Evolutionary conservation across 441 rosid genomes (phyloP), one percentile per base, ranked within the genome.

Genomic region (Iberis amara): DNA sequence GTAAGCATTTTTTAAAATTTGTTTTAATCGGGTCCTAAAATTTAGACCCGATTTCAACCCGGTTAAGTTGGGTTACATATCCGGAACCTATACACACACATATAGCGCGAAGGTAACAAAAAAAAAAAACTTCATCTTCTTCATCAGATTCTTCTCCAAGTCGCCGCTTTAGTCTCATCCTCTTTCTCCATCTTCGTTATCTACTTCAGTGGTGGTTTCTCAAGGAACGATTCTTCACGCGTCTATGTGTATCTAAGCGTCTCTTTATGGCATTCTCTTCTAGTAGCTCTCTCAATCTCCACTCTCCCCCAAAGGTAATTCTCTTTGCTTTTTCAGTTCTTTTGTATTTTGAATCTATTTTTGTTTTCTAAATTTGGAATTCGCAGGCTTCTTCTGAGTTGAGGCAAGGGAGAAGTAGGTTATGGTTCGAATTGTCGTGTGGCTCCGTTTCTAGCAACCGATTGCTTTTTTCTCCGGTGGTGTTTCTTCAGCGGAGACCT

Each of bases 281-380:
- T 47, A 31, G 55, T 7, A 65, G 60, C 64, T 65, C 60, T 27
- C 66, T 66, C 61, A 42, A 23, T 52, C 69, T 65, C 64, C 58
- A 57, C 53, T 60, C 66, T 60, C 52, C 60, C 36, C 66, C 66
- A 0, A 61, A 61, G 61, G 66, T 64, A 37, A n/a, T 40, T 57
- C 43, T 38, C 33, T 30, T 35, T 56, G 3, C 14, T 0, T 2
- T 5, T 12, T 11, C 31, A 56, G 10, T 28, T 12, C 23, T 11
- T 51, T 37, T 52, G 6, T 32, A 4, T 51, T 31, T 23, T 28
- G 24, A 64, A 7, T 31, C 35, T 5, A 26, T 26, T 11, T 21
- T 18, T 14, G 1, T 21, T 9, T 5, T 13, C 11, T 11, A 21
- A 5, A 45, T 6, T 1, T 57, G 47, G 28, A 65, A 10, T 23